These are phyloP conservation scores for Anisodus acutangulus DNA, from an alignment of 257 asterid genomes.

Conservation along the genomic window DNA sequence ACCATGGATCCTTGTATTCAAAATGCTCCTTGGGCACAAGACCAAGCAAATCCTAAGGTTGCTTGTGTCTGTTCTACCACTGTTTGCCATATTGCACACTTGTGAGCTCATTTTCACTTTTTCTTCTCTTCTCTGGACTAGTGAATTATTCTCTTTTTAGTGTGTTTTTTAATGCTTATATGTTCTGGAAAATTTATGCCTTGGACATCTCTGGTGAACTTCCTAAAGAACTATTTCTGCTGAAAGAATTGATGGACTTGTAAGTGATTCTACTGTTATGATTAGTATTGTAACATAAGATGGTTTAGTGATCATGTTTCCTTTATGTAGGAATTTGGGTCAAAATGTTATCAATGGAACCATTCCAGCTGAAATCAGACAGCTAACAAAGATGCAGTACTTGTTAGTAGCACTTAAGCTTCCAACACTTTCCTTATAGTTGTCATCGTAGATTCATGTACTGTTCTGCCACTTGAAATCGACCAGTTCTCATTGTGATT, in stretches of 20 bases:
- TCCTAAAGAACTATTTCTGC: slow-evolving; percentile 56
- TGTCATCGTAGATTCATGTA: not conserved
- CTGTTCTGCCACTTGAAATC: not conserved
- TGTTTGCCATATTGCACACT: slow-evolving; percentile 61
- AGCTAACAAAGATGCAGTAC: slow-evolving; percentile 50
- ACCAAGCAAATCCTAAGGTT: slow-evolving; percentile 63
- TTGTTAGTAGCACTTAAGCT: slow-evolving; percentile 28
- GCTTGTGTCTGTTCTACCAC: slow-evolving; percentile 55
- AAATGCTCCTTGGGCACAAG: slow-evolving; percentile 62
- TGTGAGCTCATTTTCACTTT: slow-evolving; percentile 44
- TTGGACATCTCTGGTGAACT: slow-evolving; percentile 63
- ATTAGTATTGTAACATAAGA: not conserved
- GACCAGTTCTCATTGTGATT: not conserved
- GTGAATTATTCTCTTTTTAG: not conserved
- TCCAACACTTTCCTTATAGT: not conserved
- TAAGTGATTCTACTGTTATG: slow-evolving; percentile 36
- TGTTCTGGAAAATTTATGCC: slow-evolving; percentile 67
- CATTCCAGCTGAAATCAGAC: slow-evolving; percentile 62
- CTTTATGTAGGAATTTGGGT: slow-evolving; percentile 57
- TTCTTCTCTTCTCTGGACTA: not conserved
- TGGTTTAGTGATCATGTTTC: slow-evolving; percentile 22
- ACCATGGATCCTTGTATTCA: slow-evolving; percentile 56
- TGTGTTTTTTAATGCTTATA: not conserved
- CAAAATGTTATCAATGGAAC: slow-evolving; percentile 68
- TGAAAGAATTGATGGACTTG: slow-evolving; percentile 65